Evolutionary conservation across 148 eudicot species (phyloP), one percentile per base, ranked within the genome.

Genomic region (Diospyros kaki): DNA sequence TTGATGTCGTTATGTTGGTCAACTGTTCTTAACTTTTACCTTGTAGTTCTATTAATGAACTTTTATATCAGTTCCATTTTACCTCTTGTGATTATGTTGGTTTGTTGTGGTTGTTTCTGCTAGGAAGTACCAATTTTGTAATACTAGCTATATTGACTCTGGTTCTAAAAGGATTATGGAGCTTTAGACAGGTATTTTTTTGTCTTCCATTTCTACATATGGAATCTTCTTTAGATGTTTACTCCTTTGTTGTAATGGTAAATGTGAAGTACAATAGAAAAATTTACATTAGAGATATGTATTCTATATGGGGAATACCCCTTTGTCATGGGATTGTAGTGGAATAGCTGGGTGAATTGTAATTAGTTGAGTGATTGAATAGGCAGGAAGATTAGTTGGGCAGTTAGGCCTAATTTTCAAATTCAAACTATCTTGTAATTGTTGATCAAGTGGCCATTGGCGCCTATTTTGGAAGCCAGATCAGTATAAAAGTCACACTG

Each of bases 51-150:
- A 28, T 73, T 52, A 51, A 55, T 51, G 58, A 28, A 28, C 72
- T 8, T 12, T 12, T 38, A 14, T 72, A 42, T 75, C n/a, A 48
- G 9, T 11, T 7, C 50, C 68, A 38, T 28, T 28, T 28, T 28
- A 28, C 28, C 28, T 28, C 28, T 28, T 28, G 4, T 51, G 15
- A 48, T 69, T 53, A 54, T 72, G 66, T 65, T 66, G 64, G 61
- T 46, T 4, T 66, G 41, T 54, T 51, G 62, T 66, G 61, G 38
- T 66, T 86, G 69, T 84, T 79, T 45, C 56, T 60, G 13, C 38
- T 89, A 93, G 99, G 99, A 73, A 88, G 99, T 76, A 92, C 99
- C 74, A 95, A 95, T 77, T 95, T 95, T 77, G 83, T 95, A 67
- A 89, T 95, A 82, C 75, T 95, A 75, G 91, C 97, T 81, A 75